phyloP scores from a whole-genome alignment of 2,329 filamentous ascomycete species.

The Aureobasidium namibiae region DNA sequence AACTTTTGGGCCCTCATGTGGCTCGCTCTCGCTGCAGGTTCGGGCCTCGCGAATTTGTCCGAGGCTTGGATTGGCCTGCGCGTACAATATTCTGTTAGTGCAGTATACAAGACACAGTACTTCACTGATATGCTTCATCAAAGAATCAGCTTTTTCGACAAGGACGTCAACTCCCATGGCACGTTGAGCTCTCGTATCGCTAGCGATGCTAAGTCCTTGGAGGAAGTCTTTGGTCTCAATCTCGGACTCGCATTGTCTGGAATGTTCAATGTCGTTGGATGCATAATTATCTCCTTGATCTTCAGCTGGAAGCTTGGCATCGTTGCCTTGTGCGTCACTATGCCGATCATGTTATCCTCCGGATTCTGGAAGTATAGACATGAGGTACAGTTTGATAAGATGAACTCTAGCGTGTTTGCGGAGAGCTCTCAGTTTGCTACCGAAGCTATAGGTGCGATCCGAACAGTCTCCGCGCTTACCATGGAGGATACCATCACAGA shows the following conservation, averaged over 20 bases:
- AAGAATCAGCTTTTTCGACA: constrained; percentile 36
- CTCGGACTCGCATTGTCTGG: constrained; percentile 42
- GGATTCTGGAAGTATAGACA: constrained; percentile 28
- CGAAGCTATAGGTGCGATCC: constrained; percentile 27
- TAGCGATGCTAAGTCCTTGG: constrained; percentile 39
- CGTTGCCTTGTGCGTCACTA: constrained; percentile 31
- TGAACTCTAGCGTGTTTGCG: constrained; percentile 35
- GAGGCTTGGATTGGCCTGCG: neutral
- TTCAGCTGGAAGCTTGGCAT: constrained; percentile 31
- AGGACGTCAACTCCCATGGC: constrained; percentile 36
- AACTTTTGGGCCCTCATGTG: constrained; percentile 88
- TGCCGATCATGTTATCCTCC: constrained; percentile 46
- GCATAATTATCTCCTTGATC: constrained; percentile 35
- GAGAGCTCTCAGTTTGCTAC: constrained; percentile 28
- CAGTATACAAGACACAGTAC: constrained; percentile 31
- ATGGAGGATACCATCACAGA: constrained; percentile 54
- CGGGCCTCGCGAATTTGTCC: neutral
- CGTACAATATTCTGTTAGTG: neutral
- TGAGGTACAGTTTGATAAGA: constrained; percentile 42
- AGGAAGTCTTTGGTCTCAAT: constrained; percentile 38
- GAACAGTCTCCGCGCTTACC: constrained; percentile 51
- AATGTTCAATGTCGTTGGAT: constrained; percentile 37
- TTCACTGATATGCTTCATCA: constrained; percentile 36
- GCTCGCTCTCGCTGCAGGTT: constrained; percentile 32
- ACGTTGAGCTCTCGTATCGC: constrained; percentile 35